phyloP scores from a whole-genome alignment of 78 protist species.

The Emiliania huxleyi region DNA sequence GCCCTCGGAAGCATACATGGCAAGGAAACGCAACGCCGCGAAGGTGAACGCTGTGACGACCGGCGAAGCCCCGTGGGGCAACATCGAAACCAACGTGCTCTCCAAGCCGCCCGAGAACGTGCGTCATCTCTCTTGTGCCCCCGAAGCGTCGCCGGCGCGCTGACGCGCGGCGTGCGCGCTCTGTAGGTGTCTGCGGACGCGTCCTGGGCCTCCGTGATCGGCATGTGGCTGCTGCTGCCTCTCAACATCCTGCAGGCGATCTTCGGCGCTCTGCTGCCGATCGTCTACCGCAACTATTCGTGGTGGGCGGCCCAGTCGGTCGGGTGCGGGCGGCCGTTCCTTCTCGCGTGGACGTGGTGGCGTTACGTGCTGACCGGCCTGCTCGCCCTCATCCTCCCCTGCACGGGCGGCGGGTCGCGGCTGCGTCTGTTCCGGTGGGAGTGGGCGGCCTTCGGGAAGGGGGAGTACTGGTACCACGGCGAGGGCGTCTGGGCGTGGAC shows the following conservation, averaged over 20 bases:
- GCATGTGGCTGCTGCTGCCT: neutral
- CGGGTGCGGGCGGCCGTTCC: neutral
- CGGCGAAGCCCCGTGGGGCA: too few relatives aligned
- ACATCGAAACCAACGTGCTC: too few relatives aligned
- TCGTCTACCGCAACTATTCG: neutral
- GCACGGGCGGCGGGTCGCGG: neutral
- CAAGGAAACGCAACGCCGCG: too few relatives aligned
- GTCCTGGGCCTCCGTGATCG: neutral
- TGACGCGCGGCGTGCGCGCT: too few relatives aligned
- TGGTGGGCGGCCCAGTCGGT: neutral
- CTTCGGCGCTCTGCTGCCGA: neutral
- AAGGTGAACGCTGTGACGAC: too few relatives aligned
- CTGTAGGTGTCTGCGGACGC: neutral
- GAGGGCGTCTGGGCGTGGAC: neutral
- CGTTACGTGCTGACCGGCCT: neutral
- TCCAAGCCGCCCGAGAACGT: too few relatives aligned
- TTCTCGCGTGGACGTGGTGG: neutral
- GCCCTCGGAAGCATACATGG: too few relatives aligned
- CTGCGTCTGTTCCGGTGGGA: neutral
- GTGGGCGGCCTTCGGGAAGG: neutral
- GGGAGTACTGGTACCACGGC: neutral
- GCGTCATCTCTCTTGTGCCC: too few relatives aligned
- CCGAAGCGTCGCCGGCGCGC: too few relatives aligned
- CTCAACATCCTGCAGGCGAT: neutral
- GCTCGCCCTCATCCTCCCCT: neutral